Conservation (phyloP, 495 filamentous ascomycete species). For the Gamarada debralockiae region DNA sequence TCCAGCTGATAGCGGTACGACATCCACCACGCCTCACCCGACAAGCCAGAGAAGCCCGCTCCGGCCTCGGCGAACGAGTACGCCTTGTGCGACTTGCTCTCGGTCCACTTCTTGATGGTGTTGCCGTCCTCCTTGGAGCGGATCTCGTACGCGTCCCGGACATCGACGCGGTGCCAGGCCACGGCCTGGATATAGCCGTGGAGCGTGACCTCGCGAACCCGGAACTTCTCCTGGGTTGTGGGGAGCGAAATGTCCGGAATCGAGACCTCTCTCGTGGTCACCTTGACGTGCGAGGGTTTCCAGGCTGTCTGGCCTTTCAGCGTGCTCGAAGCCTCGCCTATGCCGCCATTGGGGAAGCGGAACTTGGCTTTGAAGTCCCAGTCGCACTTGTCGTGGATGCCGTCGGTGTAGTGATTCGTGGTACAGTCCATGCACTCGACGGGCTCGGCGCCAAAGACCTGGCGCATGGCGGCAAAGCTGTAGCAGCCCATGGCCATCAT, state of each 20-base stretch:
- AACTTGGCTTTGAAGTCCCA: conserved; percentile 35
- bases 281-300: conserved; percentile 17
- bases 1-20: conserved; percentile 51
- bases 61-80: conserved; percentile 38
- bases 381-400: conserved; percentile 28
- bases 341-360: conserved; percentile 35
- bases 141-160: conserved; percentile 33
- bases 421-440: conserved; percentile 33
- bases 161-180: conserved; percentile 48
- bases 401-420: conserved; percentile 45
- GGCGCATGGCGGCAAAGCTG: conserved; percentile 28
- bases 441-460: conserved; percentile 16
- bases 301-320: conserved; percentile 23
- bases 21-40: conserved; percentile 43
- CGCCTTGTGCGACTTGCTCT: conserved; percentile 37
- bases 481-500: conserved; percentile 57
- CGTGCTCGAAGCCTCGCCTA: conserved; percentile 34
- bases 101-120: conserved; percentile 38
- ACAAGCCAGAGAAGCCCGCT: conserved; percentile 20
- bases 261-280: conserved; percentile 25
- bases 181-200: conserved; percentile 33
- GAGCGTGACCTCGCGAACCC: conserved; percentile 38
- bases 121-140: conserved; percentile 8
- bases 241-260: conserved; percentile 24
- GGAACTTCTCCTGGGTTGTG: conserved; percentile 30